Conservation (phyloP, 164 flowering plant genomes). For the Vitis cinerea region DNA sequence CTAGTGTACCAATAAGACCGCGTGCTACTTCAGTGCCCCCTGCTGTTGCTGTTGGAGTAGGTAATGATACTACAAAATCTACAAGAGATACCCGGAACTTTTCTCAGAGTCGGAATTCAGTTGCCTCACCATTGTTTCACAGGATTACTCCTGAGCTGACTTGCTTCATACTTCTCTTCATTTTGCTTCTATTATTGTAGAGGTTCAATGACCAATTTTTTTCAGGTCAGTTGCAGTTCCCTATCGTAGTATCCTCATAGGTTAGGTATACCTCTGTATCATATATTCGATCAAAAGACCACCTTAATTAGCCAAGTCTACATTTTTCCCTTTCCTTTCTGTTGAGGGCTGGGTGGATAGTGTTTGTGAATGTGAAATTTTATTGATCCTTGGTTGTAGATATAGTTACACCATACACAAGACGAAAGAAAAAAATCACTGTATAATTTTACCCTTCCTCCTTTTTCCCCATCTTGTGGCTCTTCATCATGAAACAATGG, state of each 20-base stretch:
- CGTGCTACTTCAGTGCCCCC: conserved; percentile 28
- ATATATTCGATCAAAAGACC: background rate
- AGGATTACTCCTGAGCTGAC: background rate
- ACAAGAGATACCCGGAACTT: conserved; percentile 12
- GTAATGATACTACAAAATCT: conserved; percentile 15
- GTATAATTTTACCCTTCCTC: background rate
- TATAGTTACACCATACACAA: background rate
- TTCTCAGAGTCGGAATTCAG: conserved; percentile 17
- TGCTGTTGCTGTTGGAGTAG: conserved; percentile 39
- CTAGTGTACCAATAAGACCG: conserved; percentile 12
- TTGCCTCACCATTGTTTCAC: conserved; percentile 11
- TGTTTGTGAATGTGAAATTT: background rate
- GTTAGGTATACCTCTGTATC: conserved; percentile 1
- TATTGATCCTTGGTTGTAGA: background rate
- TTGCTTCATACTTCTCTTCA: conserved; percentile 7
- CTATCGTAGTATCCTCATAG: background rate
- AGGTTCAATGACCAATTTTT: conserved; percentile 3
- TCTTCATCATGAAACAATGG: no score
- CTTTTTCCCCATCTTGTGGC: no score
- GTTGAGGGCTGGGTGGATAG: no score
- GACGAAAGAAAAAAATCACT: background rate
- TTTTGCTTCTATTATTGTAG: conserved; percentile 13
- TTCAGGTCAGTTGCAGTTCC: background rate
- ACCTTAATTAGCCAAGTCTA: background rate
- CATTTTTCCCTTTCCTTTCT: no score